Evolutionary conservation across 768 basidiomycete species (phyloP), one percentile per base, ranked within the genome.

Genomic region (Coprinellus micaceus): DNA sequence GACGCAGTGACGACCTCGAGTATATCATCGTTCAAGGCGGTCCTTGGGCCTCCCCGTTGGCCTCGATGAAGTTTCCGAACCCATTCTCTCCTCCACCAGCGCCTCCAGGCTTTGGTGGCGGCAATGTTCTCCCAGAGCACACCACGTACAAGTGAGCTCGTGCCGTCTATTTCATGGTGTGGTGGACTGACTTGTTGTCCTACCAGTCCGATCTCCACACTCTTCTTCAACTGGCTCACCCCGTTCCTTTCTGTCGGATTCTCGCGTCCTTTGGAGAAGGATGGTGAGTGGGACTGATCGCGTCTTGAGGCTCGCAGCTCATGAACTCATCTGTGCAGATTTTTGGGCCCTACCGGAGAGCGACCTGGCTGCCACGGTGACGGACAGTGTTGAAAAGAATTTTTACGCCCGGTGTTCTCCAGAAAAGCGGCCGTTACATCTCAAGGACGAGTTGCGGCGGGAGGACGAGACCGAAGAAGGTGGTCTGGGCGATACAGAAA

Each of bases 211-310:
- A 53, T 74, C 11, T 79, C 79, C 10, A 69, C 65, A 43, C 65
- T 80, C 9, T 33, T 77, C 17, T 80, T 82, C 57, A 66, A 69
- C 22, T 81, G 80, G 80, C 65, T 83, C 9, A 69, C 65, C 30
- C 74, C 80, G 9, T 69, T 83, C 48, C 63, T 83, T 10, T 58
- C 64, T 19, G 79, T 80, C 30, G 81, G 81, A 28, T 82, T 72
- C 58, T 73, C 77, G 10, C 66, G 81, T 41, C 81, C 81, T 4
- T 57, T 82, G 15, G 67, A 80, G 64, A 73, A 74, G 60, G 73
- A 80, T 52, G 81, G 81, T 78, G 49, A 7, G 63, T 58, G 33
- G 13, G 56, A 24, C 15, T 25, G 22, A 6, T 43, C 6, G 26
- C 11, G 6, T 33, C 33, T 13, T 10, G 22, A n/a, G 26, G 49